Conservation (phyloP, 2,329 filamentous ascomycete species). For the Xylariaceae sp. region DNA sequence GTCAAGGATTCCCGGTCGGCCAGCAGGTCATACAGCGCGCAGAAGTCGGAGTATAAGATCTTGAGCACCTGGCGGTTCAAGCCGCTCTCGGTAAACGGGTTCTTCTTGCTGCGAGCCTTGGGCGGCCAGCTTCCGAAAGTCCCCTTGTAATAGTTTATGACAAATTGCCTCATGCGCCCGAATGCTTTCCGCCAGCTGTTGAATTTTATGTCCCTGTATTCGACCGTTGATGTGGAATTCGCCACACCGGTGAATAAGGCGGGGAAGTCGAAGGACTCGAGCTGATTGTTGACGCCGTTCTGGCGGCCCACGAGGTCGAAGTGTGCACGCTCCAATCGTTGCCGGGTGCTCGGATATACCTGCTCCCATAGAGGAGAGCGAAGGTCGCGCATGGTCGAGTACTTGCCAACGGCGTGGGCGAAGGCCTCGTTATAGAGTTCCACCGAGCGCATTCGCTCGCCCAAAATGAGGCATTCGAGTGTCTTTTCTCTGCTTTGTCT, state of each 20-base stretch:
- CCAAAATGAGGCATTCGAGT: slow-evolving; percentile 81
- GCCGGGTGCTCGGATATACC: slow-evolving; percentile 67
- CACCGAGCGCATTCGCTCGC: slow-evolving; percentile 78
- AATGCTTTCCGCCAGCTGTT: slow-evolving; percentile 78
- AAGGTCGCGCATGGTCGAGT: slow-evolving; percentile 64
- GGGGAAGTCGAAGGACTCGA: slow-evolving; percentile 90
- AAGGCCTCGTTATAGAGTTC: slow-evolving; percentile 88
- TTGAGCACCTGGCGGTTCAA: slow-evolving; percentile 79
- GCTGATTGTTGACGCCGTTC: slow-evolving; percentile 62
- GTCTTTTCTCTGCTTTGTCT: slow-evolving; percentile 81
- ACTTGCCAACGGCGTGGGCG: slow-evolving; percentile 84
- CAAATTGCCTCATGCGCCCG: slow-evolving; percentile 67
- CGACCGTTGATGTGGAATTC: slow-evolving; percentile 71
- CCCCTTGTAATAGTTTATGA: slow-evolving; percentile 61
- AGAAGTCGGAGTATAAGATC: slow-evolving; percentile 81
- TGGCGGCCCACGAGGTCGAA: slow-evolving; percentile 74
- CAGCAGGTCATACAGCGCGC: slow-evolving; percentile 79
- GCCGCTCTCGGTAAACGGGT: slow-evolving; percentile 78
- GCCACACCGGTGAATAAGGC: slow-evolving; percentile 84
- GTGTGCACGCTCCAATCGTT: slow-evolving; percentile 76
- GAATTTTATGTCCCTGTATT: slow-evolving; percentile 76
- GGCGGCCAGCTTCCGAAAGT: slow-evolving; percentile 75
- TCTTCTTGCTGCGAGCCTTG: slow-evolving; percentile 88
- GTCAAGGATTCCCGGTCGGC: slow-evolving; percentile 77
- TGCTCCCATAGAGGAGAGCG: slow-evolving; percentile 65